These are phyloP conservation scores for Periconia sp. DNA, from an alignment of 2,329 filamentous ascomycete species.

Conservation along the genomic window DNA sequence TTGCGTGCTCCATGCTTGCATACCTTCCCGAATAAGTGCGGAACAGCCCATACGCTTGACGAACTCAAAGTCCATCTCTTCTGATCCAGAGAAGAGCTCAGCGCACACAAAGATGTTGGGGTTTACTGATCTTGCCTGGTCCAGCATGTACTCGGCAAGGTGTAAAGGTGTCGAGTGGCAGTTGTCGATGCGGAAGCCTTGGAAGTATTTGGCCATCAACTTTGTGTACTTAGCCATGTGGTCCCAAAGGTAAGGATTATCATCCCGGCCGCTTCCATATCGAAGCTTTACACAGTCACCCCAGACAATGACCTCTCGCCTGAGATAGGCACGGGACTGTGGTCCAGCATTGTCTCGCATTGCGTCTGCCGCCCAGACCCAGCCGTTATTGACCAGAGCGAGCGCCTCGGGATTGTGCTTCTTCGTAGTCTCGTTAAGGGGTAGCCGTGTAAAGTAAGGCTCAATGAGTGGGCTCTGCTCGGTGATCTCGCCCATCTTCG, in stretches of 20 bases:
- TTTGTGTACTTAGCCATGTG: slow-evolving; percentile 94
- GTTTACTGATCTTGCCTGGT: slow-evolving; percentile 86
- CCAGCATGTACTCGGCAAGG: slow-evolving; percentile 92
- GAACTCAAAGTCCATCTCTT: slow-evolving; percentile 95
- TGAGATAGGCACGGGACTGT: slow-evolving; percentile 88
- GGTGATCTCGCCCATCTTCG: slow-evolving; percentile 81
- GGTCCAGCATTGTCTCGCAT: slow-evolving; percentile 92
- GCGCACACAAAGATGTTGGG: slow-evolving; percentile 91
- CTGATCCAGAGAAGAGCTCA: slow-evolving; percentile 93
- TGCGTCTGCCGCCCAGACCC: slow-evolving; percentile 98
- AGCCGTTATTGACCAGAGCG: slow-evolving; percentile 92
- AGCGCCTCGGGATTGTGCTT: slow-evolving; percentile 78
- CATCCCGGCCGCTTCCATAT: slow-evolving; percentile 79
- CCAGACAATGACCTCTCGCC: slow-evolving; percentile 96
- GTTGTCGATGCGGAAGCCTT: slow-evolving; percentile 96
- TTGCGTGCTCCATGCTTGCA: slow-evolving; percentile 96
- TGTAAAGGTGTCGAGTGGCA: slow-evolving; percentile 95
- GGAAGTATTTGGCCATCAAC: slow-evolving; percentile 92
- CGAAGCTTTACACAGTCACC: slow-evolving; percentile 97
- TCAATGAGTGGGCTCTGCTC: slow-evolving; percentile 83
- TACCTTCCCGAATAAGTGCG: slow-evolving; percentile 92
- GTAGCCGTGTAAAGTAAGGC: slow-evolving; percentile 90
- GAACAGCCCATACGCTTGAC: slow-evolving; percentile 91
- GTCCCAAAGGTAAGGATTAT: slow-evolving; percentile 94
- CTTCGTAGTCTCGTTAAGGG: slow-evolving; percentile 76